These are phyloP conservation scores for Aspergillus baeticus DNA, from an alignment of 495 filamentous ascomycete genomes.

Conservation along the genomic window DNA sequence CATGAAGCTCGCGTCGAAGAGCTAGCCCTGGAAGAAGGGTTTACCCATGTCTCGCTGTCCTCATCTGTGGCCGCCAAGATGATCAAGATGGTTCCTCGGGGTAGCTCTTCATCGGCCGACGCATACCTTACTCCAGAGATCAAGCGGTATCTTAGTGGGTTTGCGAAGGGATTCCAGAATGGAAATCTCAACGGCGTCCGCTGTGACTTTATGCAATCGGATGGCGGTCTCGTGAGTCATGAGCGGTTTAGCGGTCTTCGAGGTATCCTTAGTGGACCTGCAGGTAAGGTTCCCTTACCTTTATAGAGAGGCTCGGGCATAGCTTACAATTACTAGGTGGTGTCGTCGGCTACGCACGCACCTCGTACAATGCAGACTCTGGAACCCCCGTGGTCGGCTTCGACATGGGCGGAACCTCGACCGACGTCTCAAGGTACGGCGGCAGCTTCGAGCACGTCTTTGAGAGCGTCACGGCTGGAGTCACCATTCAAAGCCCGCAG, in stretches of 20 bases:
- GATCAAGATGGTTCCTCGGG: constrained; percentile 64
- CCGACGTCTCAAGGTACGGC: constrained; percentile 84
- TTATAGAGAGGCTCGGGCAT: not conserved
- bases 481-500: constrained; percentile 86
- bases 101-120: constrained; percentile 83
- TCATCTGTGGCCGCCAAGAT: constrained; percentile 65
- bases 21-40: constrained; percentile 38
- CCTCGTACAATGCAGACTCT: constrained; percentile 75
- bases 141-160: constrained; percentile 80
- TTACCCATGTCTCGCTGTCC: constrained; percentile 44
- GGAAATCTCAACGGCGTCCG: constrained; percentile 34
- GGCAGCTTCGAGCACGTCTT: constrained; percentile 91
- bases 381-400: constrained; percentile 86
- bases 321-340: constrained; percentile 32
- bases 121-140: constrained; percentile 93
- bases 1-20: constrained; percentile 41
- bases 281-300: constrained; percentile 10
- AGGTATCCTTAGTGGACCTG: constrained; percentile 52
- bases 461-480: constrained; percentile 86
- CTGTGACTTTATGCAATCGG: constrained; percentile 41
- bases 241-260: constrained; percentile 46
- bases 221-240: constrained; percentile 45
- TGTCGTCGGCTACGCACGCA: constrained; percentile 83
- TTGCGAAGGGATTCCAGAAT: constrained; percentile 54
- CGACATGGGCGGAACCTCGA: constrained; percentile 90